These are phyloP conservation scores for Saccharomycopsis sp. DNA, from an alignment of 805 yeast genomes.

Conservation along the genomic window DNA sequence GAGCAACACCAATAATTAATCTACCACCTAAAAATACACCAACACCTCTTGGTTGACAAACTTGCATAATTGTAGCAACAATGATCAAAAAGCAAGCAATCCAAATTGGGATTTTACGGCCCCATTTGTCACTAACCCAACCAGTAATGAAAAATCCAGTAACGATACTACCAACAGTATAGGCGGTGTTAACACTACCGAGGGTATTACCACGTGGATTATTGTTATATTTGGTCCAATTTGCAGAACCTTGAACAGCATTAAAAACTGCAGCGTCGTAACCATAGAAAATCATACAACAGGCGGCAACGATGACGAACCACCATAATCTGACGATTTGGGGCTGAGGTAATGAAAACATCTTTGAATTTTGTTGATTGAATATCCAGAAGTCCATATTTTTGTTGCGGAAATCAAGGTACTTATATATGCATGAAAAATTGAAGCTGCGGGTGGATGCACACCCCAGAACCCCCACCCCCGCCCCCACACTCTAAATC, in stretches of 20 bases:
- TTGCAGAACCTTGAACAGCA: conserved; percentile 24
- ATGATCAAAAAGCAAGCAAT: conserved; percentile 17
- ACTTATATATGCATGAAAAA: no score
- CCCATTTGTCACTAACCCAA: conserved; percentile 20
- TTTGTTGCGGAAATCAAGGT: no score
- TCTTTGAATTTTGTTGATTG: background rate
- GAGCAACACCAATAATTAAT: conserved; percentile 36
- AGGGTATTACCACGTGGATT: conserved; percentile 22
- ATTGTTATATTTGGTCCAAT: conserved; percentile 22
- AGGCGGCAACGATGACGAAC: conserved; percentile 23
- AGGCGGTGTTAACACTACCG: conserved; percentile 24
- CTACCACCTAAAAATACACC: conserved; percentile 30
- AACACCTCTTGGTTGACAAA: conserved; percentile 21
- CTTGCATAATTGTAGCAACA: conserved; percentile 21
- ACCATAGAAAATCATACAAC: conserved; percentile 25
- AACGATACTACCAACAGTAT: conserved; percentile 23
- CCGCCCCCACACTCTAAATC: no score
- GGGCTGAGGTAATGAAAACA: conserved; percentile 6
- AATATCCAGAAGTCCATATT: no score
- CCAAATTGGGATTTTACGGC: conserved; percentile 21
- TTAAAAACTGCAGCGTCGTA: conserved; percentile 25
- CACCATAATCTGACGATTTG: conserved; percentile 20
- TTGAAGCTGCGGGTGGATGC: no score
- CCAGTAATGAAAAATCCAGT: conserved; percentile 24
- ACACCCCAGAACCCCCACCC: no score